Base-by-base conservation (phyloP, 192 early-diverging fungal genomes). In the Podila epicladia region DNA sequence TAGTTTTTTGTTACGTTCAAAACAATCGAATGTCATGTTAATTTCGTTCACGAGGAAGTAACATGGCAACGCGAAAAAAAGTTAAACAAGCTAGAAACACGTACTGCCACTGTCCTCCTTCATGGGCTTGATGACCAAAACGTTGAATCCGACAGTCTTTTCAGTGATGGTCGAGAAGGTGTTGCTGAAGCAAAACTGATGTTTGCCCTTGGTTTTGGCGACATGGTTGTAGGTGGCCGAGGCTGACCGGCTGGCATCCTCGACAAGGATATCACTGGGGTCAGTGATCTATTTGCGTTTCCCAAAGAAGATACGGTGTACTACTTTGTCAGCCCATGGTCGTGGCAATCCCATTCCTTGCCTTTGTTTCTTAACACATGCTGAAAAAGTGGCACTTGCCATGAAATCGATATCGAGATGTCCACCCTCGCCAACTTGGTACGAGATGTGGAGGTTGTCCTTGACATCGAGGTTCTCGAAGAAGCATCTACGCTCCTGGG, bases 151-250 rank as follows among this genome's bases (percentile, higher is more conserved):
- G 29, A 94, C 65, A 29, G 67, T 67, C 85, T 92, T 92, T 7
- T 89, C 90, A 26, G 86, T 78, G 67, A 87, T 33, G 28, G 87
- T 79, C n/a, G 87, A 89, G 83, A 91, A 88, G 35, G 84, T 74
- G 82, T 95, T 95, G 72, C 88, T 91, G 82, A 95, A 95, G 83
- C 94, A 95, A 80, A 91, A 93, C 15, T 83, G 85, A 69, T 94
- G 87, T 67, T 85, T 83, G 59, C 94, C 94, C 26, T 82, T 80
- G 8, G 55, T 26, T 28, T 83, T 78, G 22, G 92, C 90, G 20
- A 71, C 69, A 9, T 86, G 29, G 51, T 70, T 59, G 67, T 84
- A 85, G 17, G 82, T 85, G 8, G 79, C 86, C 32, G 86, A 75
- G 9, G 86, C 63, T 41, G 82, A 58, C 59, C 78, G 69, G 26